These are phyloP conservation scores for Fusarium sp. DNA, from an alignment of 2,329 filamentous ascomycete species.

Conservation along the genomic window DNA sequence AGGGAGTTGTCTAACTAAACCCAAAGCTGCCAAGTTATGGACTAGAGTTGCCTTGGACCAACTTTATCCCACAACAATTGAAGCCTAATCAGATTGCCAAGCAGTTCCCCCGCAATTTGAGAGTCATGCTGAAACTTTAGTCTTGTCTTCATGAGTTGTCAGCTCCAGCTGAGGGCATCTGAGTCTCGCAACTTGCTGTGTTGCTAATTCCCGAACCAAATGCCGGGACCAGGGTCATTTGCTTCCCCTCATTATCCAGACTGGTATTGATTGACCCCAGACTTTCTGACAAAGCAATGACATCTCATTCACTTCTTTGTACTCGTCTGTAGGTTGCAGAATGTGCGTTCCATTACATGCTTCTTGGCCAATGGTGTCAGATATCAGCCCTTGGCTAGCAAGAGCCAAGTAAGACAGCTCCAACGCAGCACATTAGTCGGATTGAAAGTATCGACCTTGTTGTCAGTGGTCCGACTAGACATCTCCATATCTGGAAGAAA, in stretches of 20 bases:
- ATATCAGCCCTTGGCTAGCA: background rate
- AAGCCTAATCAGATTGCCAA: background rate
- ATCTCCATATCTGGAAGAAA: no score
- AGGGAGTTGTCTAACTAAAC: background rate
- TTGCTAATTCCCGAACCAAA: conserved; percentile 7
- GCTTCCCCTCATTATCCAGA: background rate
- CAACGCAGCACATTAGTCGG: background rate
- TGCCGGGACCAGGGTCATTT: background rate
- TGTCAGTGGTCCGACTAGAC: no score
- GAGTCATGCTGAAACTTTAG: background rate
- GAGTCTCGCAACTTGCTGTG: background rate
- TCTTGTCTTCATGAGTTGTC: background rate
- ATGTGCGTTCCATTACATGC: background rate
- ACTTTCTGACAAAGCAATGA: conserved; percentile 4
- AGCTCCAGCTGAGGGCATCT: background rate
- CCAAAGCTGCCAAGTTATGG: background rate
- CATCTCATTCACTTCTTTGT: background rate
- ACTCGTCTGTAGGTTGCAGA: background rate
- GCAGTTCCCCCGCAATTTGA: background rate
- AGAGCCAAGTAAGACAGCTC: background rate
- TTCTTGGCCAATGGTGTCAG: background rate
- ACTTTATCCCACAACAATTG: background rate
- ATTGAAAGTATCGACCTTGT: no score
- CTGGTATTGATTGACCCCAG: background rate
- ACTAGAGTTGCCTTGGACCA: background rate